These are phyloP conservation scores for Globisporangium viniferum DNA, from an alignment of 352 stramenopile species.

Conservation along the genomic window DNA sequence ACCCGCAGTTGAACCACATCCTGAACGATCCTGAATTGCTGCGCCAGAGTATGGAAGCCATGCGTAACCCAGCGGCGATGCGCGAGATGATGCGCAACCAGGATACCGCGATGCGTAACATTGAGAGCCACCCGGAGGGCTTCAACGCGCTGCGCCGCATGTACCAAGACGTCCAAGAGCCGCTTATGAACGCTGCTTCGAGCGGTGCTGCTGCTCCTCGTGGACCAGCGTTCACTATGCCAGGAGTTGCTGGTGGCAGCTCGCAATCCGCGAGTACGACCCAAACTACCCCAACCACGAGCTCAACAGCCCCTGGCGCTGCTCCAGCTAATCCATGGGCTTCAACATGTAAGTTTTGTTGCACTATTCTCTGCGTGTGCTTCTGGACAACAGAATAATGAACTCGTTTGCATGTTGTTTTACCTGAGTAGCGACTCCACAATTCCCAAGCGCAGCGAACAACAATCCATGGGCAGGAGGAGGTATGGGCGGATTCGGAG, in stretches of 20 bases:
- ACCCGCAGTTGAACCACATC: conserved; percentile 95
- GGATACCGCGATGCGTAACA: conserved; percentile 96
- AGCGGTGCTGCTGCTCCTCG: conserved; percentile 43
- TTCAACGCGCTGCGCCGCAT: conserved; percentile 96
- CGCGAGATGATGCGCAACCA: conserved; percentile 97
- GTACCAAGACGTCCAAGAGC: conserved; percentile 94
- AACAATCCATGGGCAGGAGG: conserved; percentile 16
- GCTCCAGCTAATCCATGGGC: conserved; percentile 61
- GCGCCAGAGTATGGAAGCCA: conserved; percentile 95
- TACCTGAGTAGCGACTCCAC: neutral
- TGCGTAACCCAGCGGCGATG: conserved; percentile 95
- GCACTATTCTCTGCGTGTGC: no score
- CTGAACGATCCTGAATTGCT: conserved; percentile 95
- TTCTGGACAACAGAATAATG: no score
- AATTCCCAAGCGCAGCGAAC: neutral
- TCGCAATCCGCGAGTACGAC: conserved; percentile 22
- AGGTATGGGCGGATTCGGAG: conserved; percentile 5
- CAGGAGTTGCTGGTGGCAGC: conserved; percentile 56
- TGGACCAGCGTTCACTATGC: conserved; percentile 81
- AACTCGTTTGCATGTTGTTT: neutral
- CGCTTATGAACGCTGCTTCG: conserved; percentile 91
- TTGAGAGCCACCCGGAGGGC: conserved; percentile 96
- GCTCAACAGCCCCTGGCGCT: conserved; percentile 16
- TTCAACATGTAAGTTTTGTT: conserved; percentile 10
- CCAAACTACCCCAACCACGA: conserved; percentile 17